Percentiles rank a stretch among this genome's conserved stretches.
Evolutionary conservation across 1,284 basidiomycete genomes (phyloP).

Genomic region (Malassezia arunalokei): DNA sequence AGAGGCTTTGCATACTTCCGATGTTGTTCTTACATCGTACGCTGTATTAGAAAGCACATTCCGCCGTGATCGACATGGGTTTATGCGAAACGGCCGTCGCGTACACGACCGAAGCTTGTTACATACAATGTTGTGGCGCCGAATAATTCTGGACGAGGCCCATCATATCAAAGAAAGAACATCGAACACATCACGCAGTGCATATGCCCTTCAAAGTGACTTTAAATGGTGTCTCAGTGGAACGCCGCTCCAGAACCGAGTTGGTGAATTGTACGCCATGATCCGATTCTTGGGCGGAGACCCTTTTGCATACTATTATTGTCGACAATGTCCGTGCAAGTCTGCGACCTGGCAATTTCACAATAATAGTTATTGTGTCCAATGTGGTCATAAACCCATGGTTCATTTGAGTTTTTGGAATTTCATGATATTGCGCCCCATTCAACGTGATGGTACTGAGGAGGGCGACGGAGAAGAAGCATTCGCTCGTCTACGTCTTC

Average conservation of each 20-base stretch:
- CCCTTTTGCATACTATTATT: slow-evolving; percentile 48
- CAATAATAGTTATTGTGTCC: slow-evolving; percentile 70
- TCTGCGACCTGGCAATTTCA: slow-evolving; percentile 79
- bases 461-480: slow-evolving; percentile 38
- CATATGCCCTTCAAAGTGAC: slow-evolving; percentile 71
- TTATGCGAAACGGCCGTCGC: slow-evolving; percentile 70
- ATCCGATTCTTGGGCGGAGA: slow-evolving; percentile 50
- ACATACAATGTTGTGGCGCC: slow-evolving; percentile 82
- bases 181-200: slow-evolving; percentile 90
- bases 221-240: slow-evolving; percentile 94
- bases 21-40: slow-evolving; percentile 56
- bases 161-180: slow-evolving; percentile 80
- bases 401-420: slow-evolving; percentile 59
- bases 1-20: slow-evolving; percentile 65
- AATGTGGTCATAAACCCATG: slow-evolving; percentile 88
- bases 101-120: slow-evolving; percentile 79
- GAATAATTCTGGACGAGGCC: slow-evolving; percentile 93
- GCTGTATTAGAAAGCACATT: slow-evolving; percentile 82
- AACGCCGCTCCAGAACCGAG: slow-evolving; percentile 68
- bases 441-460: slow-evolving; percentile 35
- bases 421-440: slow-evolving; percentile 43
- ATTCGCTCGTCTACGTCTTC: slow-evolving; percentile 49
- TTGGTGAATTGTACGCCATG: slow-evolving; percentile 93
- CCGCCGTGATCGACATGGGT: slow-evolving; percentile 82
- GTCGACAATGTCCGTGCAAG: slow-evolving; percentile 72